Conservation (phyloP, 768 basidiomycete species). For the Termitomyces sp. region DNA sequence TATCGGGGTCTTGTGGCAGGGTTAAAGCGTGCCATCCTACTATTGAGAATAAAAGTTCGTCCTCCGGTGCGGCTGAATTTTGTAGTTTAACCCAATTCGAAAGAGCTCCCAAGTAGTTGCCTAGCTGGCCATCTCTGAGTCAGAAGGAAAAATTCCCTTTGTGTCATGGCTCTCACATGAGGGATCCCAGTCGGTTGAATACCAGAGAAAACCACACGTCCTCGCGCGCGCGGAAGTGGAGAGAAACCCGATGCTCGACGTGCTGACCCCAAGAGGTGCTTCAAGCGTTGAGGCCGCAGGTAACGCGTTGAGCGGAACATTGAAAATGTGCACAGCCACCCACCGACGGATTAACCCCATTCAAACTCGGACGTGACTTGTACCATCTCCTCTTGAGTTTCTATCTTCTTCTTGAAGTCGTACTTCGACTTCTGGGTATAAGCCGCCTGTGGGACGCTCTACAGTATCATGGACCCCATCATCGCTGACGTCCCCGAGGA, state of each 20-base stretch:
- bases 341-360: not conserved
- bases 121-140: conserved; percentile 58
- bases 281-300: conserved; percentile 8
- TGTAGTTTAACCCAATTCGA: conserved; percentile 88
- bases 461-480: conserved; percentile 9
- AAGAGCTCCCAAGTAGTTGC: conserved; percentile 90
- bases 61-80: conserved; percentile 48
- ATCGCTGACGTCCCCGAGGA: conserved; percentile 16
- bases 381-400: not conserved
- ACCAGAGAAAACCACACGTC: conserved; percentile 72
- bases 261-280: conserved; percentile 14
- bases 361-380: not conserved
- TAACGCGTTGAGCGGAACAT: conserved; percentile 18
- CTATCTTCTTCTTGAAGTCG: not conserved
- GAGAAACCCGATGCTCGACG: conserved; percentile 17
- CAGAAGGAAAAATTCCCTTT: conserved; percentile 5
- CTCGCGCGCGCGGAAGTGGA: not conserved
- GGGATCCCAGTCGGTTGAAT: conserved; percentile 93
- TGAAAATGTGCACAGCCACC: conserved; percentile 21
- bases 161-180: conserved; percentile 53
- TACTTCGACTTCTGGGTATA: not conserved
- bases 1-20: conserved; percentile 76
- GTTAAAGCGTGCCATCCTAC: conserved; percentile 96
- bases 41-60: conserved; percentile 77
- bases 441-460: not conserved